Base-by-base conservation (phyloP, 768 basidiomycete species). In the Fomitopsis serialis region DNA sequence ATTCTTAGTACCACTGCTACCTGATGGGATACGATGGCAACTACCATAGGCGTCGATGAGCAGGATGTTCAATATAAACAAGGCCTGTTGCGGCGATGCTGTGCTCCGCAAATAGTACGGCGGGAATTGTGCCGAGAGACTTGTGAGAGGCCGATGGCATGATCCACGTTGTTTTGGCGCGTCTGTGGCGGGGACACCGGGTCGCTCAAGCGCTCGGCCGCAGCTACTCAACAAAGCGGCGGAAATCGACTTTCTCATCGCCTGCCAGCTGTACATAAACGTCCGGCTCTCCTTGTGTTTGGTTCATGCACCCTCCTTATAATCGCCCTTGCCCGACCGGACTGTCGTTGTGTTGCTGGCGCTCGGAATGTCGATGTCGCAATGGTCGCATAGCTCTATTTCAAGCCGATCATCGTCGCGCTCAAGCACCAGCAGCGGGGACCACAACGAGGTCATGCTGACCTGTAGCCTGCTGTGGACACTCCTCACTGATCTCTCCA, bases 401-500 rank as follows among this genome's bases (percentile, higher is more conserved):
- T 40, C 37, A 19, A 40, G 37, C 37, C 37, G 37, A 19, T 40
- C 37, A 6, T 40, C 37, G 5, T 40, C 19, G 37, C 37, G 37
- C 7, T 40, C 37, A 15, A 40, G 37, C 37, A 40, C 29, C 29
- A 32, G 29, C 11, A 32, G 29, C 11, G 6, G 29, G 11, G 4
- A 61, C 45, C 65, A 71, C 61, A 76, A 76, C 60, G 63, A 72
- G 7, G 63, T 71, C 27, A 66, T 64, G 10, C 64, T 76, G 37
- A 63, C 56, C 29, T 54, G 58, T 21, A 2, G 46, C 0, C 66
- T 67, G 50, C 78, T 88, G 54, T 46, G 71, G 24, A 54, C 61
- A 2, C 70, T 82, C 49, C 78, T 88, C 36, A 64, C 66, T 13
- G 68, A 78, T 59, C 76, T 88, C 54, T 82, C 86, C 3, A 68